Conservation (phyloP, 345 rosid genomes). For the Citrus trifoliata region DNA sequence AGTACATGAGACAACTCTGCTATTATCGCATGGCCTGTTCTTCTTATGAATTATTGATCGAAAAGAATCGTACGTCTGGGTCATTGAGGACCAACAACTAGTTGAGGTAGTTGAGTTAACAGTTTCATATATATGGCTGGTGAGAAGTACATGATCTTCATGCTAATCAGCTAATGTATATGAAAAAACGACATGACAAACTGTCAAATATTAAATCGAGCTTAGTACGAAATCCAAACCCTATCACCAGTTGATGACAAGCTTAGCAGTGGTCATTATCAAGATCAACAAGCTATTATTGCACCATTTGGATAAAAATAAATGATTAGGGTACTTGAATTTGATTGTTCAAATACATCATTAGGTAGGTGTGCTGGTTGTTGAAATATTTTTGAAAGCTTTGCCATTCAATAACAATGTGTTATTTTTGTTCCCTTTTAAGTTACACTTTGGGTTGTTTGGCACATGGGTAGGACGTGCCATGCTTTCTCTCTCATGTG, state of each 20-base stretch:
- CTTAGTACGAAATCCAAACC: conserved; percentile 13
- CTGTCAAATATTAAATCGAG: conserved; percentile 17
- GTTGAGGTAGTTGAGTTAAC: not conserved
- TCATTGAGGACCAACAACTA: not conserved
- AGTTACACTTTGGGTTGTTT: conserved; percentile 30
- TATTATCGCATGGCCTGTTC: conserved; percentile 26
- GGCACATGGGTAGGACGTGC: conserved; percentile 33
- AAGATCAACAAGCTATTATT: not conserved
- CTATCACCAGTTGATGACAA: conserved; percentile 1
- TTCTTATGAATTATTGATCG: conserved; percentile 6
- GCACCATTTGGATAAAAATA: not conserved
- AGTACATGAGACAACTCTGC: conserved; percentile 41
- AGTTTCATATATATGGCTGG: not conserved
- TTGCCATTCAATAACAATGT: conserved; percentile 6
- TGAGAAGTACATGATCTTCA: not conserved
- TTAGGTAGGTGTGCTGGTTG: conserved; percentile 34
- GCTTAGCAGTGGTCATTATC: conserved; percentile 14
- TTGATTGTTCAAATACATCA: conserved; percentile 13
- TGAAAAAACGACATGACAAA: conserved; percentile 27
- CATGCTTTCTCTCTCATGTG: conserved; percentile 12
- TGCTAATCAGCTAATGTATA: not conserved
- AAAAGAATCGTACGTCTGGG: conserved; percentile 1
- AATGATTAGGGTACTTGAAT: conserved; percentile 14
- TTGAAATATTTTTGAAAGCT: conserved; percentile 19
- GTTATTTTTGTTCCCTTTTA: conserved; percentile 31